Conservation (phyloP, 1,139 yeast genomes). For the Suhomyces panamericanus region DNA sequence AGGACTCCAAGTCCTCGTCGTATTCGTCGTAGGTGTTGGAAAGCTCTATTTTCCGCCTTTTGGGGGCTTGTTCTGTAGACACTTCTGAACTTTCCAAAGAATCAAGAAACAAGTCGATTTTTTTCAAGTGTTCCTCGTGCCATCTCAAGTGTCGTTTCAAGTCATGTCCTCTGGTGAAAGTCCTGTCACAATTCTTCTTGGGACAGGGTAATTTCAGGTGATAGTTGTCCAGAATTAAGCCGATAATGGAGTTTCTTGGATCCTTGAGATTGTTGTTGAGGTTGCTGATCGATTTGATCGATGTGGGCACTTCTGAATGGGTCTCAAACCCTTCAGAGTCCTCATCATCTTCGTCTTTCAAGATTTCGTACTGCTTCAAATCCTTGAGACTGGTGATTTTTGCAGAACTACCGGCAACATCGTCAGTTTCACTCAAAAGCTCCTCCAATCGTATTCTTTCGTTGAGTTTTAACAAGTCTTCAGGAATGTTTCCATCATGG, state of each 20-base stretch:
- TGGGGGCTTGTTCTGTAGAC: conserved; percentile 1
- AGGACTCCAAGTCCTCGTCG: conserved; percentile 25
- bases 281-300: conserved; percentile 25
- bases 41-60: conserved; percentile 2
- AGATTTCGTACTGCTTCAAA: conserved; percentile 5
- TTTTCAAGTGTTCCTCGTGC: conserved; percentile 46
- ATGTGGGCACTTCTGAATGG: conserved; percentile 19
- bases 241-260: conserved; percentile 31
- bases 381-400: conserved; percentile 6
- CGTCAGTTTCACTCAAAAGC: conserved; percentile 21
- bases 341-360: conserved; percentile 9
- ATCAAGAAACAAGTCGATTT: conserved; percentile 34
- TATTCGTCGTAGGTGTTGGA: conserved; percentile 6
- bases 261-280: conserved; percentile 21
- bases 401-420: neutral
- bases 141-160: conserved; percentile 53
- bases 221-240: conserved; percentile 39
- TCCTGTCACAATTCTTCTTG: conserved; percentile 45
- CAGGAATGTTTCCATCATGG: conserved; percentile 45
- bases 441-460: conserved; percentile 27
- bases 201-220: conserved; percentile 45
- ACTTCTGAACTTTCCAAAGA: conserved; percentile 23
- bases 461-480: conserved; percentile 29
- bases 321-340: conserved; percentile 11
- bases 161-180: conserved; percentile 50